These are phyloP conservation scores for Mediolabrus comicus DNA, from an alignment of 108 stramenopile genomes.

Conservation along the genomic window DNA sequence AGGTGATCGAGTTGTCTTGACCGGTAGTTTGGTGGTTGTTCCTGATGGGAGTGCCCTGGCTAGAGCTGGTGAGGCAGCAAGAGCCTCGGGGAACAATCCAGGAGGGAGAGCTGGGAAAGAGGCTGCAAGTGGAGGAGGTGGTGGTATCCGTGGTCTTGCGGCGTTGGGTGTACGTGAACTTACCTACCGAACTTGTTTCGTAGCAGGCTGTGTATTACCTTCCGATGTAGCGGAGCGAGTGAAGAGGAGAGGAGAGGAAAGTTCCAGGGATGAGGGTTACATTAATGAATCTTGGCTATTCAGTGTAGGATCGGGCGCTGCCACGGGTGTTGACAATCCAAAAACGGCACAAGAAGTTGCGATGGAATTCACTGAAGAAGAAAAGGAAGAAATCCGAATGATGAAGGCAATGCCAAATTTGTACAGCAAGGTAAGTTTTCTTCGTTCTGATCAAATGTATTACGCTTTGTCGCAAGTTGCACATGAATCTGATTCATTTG, in stretches of 20 bases:
- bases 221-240: conserved; percentile 51
- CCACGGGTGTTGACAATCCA: conserved; percentile 43
- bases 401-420: conserved; percentile 70
- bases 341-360: conserved; percentile 81
- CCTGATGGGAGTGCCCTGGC: conserved; percentile 92
- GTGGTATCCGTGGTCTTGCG: conserved; percentile 91
- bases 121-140: conserved; percentile 69
- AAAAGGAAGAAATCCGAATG: conserved; percentile 82
- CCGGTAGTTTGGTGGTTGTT: conserved; percentile 90
- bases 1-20: conserved; percentile 92
- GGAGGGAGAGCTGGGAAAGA: conserved; percentile 32
- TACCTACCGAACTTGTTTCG: conserved; percentile 94
- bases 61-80: conserved; percentile 81
- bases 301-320: conserved; percentile 26
- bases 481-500: conserved; percentile 8
- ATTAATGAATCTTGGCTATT: conserved; percentile 28
- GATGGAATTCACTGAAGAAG: conserved; percentile 83
- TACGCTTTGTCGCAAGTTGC: neutral
- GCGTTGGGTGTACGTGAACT: conserved; percentile 93
- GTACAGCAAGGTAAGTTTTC: conserved; percentile 57
- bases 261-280: neutral
- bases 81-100: conserved; percentile 14
- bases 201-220: conserved; percentile 84
- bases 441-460: neutral
- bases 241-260: conserved; percentile 26